Conservation (phyloP, 345 rosid species). For the Camelina hispida region DNA sequence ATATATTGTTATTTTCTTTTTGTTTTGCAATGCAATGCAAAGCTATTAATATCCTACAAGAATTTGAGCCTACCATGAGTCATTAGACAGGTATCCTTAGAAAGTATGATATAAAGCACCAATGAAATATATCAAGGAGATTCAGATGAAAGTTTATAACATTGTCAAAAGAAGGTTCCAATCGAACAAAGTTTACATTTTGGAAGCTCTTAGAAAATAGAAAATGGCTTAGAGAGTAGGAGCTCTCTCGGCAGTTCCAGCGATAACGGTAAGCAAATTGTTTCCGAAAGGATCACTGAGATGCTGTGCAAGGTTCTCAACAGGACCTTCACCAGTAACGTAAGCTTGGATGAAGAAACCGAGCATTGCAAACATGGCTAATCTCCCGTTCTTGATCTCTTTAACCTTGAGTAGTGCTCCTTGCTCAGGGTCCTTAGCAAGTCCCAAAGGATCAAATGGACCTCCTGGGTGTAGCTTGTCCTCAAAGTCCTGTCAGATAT, state of each 20-base stretch:
- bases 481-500: slow-evolving; percentile 63
- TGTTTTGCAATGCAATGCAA: not conserved
- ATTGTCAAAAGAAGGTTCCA: slow-evolving; percentile 31
- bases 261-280: slow-evolving; percentile 94
- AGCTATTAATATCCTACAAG: not conserved
- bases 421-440: slow-evolving; percentile 93
- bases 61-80: not conserved
- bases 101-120: slow-evolving; percentile 12
- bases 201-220: slow-evolving; percentile 20
- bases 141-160: slow-evolving; percentile 31
- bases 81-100: not conserved
- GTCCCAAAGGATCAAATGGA: slow-evolving; percentile 95
- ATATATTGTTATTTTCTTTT: not conserved
- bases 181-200: slow-evolving; percentile 42
- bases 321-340: slow-evolving; percentile 95
- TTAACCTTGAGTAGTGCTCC: slow-evolving; percentile 92
- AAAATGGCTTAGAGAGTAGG: slow-evolving; percentile 69
- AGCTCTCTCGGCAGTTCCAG: slow-evolving; percentile 76
- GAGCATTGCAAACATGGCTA: slow-evolving; percentile 96
- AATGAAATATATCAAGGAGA: slow-evolving; percentile 34
- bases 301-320: slow-evolving; percentile 89
- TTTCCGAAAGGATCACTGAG: slow-evolving; percentile 97
- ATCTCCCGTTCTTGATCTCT: slow-evolving; percentile 94
- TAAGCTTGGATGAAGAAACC: slow-evolving; percentile 90
- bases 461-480: slow-evolving; percentile 99